A percentile compares a stretch with the other conserved stretches of the same genome.
phyloP scores from a whole-genome alignment of 129 eudicot species.

The Dittrichia graveolens region DNA sequence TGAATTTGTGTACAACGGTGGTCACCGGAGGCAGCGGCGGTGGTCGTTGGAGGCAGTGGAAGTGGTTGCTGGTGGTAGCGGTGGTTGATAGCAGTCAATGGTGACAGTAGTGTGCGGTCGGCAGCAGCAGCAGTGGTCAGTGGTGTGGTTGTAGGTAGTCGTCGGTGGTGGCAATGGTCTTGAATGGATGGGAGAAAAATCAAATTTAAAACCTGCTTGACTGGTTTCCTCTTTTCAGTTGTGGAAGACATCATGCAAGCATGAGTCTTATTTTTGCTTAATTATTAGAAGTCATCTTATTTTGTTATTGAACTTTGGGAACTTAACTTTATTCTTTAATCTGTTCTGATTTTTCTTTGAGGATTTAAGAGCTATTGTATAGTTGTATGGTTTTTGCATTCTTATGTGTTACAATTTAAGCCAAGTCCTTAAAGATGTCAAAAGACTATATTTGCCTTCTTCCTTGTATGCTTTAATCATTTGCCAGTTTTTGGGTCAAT shows the following conservation, averaged over 20 bases:
- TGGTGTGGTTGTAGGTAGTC: too few species aligned
- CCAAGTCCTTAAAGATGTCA: constrained; percentile 7
- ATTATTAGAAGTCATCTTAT: neutral
- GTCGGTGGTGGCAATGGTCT: too few species aligned
- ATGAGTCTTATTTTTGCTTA: neutral
- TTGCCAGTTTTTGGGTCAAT: neutral
- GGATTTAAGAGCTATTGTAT: neutral
- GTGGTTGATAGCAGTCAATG: too few species aligned
- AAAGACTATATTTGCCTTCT: neutral
- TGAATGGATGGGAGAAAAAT: too few species aligned
- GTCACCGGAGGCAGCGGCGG: too few species aligned
- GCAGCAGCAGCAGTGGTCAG: too few species aligned
- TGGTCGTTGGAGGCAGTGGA: too few species aligned
- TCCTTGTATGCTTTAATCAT: neutral
- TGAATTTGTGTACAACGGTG: too few species aligned
- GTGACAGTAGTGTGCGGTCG: too few species aligned
- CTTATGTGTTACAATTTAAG: neutral
- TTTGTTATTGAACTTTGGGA: neutral
- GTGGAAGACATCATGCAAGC: neutral
- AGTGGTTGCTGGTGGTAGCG: too few species aligned
- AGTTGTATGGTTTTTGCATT: neutral
- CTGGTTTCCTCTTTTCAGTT: neutral
- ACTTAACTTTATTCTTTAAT: neutral
- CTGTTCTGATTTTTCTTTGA: neutral
- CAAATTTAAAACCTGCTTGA: neutral